phyloP scores from a whole-genome alignment of 108 stramenopile genomes.

The Bacterosira constricta region DNA sequence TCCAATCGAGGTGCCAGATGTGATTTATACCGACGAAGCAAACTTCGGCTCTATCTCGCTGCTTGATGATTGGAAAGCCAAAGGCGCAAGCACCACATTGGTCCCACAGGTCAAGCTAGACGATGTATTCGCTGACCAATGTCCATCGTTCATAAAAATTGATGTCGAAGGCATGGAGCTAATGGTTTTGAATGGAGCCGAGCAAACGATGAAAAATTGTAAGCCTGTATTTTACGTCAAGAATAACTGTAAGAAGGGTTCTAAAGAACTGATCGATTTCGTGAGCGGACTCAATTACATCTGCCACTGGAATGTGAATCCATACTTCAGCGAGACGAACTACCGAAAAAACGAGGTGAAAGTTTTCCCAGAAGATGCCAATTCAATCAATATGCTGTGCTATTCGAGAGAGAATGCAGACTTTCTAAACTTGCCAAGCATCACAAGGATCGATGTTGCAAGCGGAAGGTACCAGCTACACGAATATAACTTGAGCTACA shows the following conservation, averaged over 20 bases:
- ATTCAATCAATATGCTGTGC: slow-evolving; percentile 8
- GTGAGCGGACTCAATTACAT: neutral
- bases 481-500: slow-evolving; percentile 3
- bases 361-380: neutral
- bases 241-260: slow-evolving; percentile 25
- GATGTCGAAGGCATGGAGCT: slow-evolving; percentile 36
- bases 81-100: neutral
- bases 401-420: neutral
- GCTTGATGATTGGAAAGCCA: neutral
- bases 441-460: neutral
- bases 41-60: slow-evolving; percentile 19
- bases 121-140: neutral
- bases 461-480: slow-evolving; percentile 2
- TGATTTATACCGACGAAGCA: slow-evolving; percentile 12
- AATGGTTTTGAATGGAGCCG: slow-evolving; percentile 14
- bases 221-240: slow-evolving; percentile 9
- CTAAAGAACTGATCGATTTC: slow-evolving; percentile 9
- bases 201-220: neutral
- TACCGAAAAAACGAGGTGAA: neutral
- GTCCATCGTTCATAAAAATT: slow-evolving; percentile 19
- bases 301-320: neutral
- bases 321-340: neutral
- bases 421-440: neutral
- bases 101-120: slow-evolving; percentile 12
- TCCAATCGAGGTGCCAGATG: slow-evolving; percentile 1